Percentiles rank a stretch among this genome's conserved stretches.
These are phyloP conservation scores for Helotiales sp. DNA, from an alignment of 2,329 filamentous ascomycete species.

Conservation along the genomic window DNA sequence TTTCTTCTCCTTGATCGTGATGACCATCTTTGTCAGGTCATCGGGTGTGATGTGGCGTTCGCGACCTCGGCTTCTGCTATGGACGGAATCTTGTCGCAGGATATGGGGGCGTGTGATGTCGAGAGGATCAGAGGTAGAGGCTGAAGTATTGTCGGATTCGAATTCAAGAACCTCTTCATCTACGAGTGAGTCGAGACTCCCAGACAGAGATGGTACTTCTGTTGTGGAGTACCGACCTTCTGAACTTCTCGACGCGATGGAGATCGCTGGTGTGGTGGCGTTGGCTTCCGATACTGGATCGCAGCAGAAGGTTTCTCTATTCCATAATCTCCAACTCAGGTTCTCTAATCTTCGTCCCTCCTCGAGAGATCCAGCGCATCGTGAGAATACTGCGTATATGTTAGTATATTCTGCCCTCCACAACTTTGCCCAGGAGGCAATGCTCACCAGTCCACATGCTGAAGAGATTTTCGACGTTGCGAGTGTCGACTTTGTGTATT, in stretches of 20 bases:
- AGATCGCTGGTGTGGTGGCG: constrained; percentile 42
- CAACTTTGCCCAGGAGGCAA: not conserved
- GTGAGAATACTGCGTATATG: constrained; percentile 73
- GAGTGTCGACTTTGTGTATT: constrained; percentile 92
- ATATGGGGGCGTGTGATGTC: constrained; percentile 67
- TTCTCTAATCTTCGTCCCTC: constrained; percentile 93
- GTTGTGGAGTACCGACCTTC: constrained; percentile 47
- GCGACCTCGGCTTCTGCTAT: constrained; percentile 68
- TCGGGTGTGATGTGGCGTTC: constrained; percentile 92
- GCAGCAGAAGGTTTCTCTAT: constrained; percentile 87
- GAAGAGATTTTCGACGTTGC: constrained; percentile 89
- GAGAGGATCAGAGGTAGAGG: constrained; percentile 52
- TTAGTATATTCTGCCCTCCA: not conserved
- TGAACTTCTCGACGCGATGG: constrained; percentile 33
- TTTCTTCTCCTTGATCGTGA: constrained; percentile 84
- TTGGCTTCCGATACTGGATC: constrained; percentile 59
- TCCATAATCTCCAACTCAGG: constrained; percentile 94
- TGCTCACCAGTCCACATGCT: constrained; percentile 93
- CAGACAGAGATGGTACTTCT: constrained; percentile 71
- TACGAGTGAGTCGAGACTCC: constrained; percentile 72
- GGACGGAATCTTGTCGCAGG: constrained; percentile 69
- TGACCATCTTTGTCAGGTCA: constrained; percentile 91
- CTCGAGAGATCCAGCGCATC: constrained; percentile 90
- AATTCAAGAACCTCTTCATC: constrained; percentile 68
- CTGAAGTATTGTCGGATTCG: constrained; percentile 37